Base-by-base conservation (phyloP, 352 stramenopile species). In the Phytophthora pinifolia region DNA sequence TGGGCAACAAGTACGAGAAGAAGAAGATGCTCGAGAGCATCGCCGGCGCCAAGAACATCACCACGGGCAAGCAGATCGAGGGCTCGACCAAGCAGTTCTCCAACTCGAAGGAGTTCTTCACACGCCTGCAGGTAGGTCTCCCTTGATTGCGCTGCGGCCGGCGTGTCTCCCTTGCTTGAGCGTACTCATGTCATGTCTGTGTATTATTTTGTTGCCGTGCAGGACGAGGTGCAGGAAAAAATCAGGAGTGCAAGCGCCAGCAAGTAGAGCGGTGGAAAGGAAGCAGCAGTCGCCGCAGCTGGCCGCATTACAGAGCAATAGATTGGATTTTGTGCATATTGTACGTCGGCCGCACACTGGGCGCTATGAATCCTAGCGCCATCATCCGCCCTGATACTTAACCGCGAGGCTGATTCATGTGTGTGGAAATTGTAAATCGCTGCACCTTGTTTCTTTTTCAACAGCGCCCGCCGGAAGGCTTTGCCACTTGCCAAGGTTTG, bases 1-100 rank as follows among this genome's bases (percentile, higher is more conserved):
- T 98, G 31, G 92, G 92, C 58, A 98, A 98, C 76, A 97, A 97
- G 51, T 98, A 98, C 76, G 94, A 96, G 60, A 97, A 97, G 70
- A 94, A 86, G 79, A 96, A 94, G 57, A 79, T 94, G 73, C 72
- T 92, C 57, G 79, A 94, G 65, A 90, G 72, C 59, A 72, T 94
- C 33, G 74, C 78, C 20, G 70, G 66, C 46, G 78, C 80, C 71
- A 89, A 88, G 69, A 94, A 92, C 61, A 71, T 94, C 60, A 90
- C 78, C n/a, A 84, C 53, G 57, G 84, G 84, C 74, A 94, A 85
- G 64, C 71, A 76, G 46, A 91, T 91, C 67, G 79, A 91, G 41
- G 81, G 80, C 54, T 89, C 79, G 13, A 80, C 77, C 33, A 86
- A 87, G 65, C 80, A 91, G 66, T 94, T 92, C 52, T 88, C 82